These are phyloP conservation scores for Kluyveromyces siamensis DNA, from an alignment of 805 yeast genomes.

Conservation along the genomic window DNA sequence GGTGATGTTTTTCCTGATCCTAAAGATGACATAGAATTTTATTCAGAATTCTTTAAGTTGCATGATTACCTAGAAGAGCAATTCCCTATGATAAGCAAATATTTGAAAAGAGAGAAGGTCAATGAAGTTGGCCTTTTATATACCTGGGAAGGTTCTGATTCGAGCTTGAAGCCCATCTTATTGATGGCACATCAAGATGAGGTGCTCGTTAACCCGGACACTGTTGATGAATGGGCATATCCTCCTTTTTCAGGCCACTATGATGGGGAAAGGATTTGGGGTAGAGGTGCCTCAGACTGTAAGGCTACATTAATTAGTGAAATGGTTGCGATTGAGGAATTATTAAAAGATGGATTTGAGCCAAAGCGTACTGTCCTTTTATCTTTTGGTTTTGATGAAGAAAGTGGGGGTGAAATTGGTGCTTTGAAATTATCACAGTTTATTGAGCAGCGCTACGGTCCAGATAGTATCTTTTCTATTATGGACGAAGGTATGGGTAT, in stretches of 20 bases:
- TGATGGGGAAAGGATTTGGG: conserved; percentile 48
- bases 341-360: conserved; percentile 33
- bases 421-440: conserved; percentile 30
- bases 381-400: conserved; percentile 65
- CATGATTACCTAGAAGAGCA: conserved; percentile 39
- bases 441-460: conserved; percentile 44
- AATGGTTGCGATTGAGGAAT: conserved; percentile 43
- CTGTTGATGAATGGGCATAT: conserved; percentile 45
- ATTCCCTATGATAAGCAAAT: conserved; percentile 39
- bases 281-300: conserved; percentile 62
- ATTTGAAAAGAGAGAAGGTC: conserved; percentile 37
- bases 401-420: conserved; percentile 47
- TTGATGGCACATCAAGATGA: conserved; percentile 66
- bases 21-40: conserved; percentile 39
- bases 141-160: conserved; percentile 43
- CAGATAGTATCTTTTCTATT: conserved; percentile 43
- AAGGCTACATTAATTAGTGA: conserved; percentile 50
- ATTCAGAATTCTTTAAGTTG: conserved; percentile 36
- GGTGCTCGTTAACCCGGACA: conserved; percentile 57
- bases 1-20: conserved; percentile 36
- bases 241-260: conserved; percentile 51
- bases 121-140: conserved; percentile 50
- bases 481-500: conserved; percentile 51
- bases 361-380: conserved; percentile 46
- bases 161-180: conserved; percentile 44